Evolutionary conservation across 306 rosid genomes (phyloP).

Genomic region (Cercis canadensis): DNA sequence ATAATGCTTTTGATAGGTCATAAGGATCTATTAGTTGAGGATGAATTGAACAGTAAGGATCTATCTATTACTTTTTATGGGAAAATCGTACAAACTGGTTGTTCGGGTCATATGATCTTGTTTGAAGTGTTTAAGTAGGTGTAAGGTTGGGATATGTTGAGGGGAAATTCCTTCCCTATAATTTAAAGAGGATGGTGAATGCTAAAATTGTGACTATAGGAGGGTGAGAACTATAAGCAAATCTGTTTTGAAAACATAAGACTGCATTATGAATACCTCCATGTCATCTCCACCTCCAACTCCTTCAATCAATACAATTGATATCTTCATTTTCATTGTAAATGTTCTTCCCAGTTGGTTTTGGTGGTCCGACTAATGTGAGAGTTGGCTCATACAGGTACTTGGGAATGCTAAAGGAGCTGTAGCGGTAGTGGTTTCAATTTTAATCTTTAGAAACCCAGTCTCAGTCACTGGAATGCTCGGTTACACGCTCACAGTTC

Average conservation of each 20-base stretch:
- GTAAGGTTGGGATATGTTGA: not conserved
- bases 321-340: not conserved
- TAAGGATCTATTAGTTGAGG: not conserved
- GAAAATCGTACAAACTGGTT: not conserved
- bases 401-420: slow-evolving; percentile 99
- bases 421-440: slow-evolving; percentile 97
- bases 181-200: not conserved
- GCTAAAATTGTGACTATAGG: not conserved
- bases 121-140: slow-evolving; percentile 18
- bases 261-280: not conserved
- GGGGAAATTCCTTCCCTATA: too few relatives aligned
- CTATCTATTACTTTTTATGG: not conserved
- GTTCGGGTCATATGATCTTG: slow-evolving; percentile 21
- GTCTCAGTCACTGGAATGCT: slow-evolving; percentile 99
- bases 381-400: slow-evolving; percentile 63
- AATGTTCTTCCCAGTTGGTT: not conserved
- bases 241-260: not conserved
- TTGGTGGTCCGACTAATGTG: slow-evolving; percentile 15
- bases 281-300: not conserved
- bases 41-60: not conserved
- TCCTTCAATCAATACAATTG: not conserved
- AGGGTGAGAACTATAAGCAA: not conserved
- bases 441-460: slow-evolving; percentile 91
- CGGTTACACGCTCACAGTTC: slow-evolving; percentile 89
- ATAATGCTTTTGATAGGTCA: slow-evolving; percentile 1